A percentile compares a stretch with the other conserved stretches of the same genome.
phyloP scores from a whole-genome alignment of 2,329 filamentous ascomycete genomes.

The Clonostachys rhizophaga region DNA sequence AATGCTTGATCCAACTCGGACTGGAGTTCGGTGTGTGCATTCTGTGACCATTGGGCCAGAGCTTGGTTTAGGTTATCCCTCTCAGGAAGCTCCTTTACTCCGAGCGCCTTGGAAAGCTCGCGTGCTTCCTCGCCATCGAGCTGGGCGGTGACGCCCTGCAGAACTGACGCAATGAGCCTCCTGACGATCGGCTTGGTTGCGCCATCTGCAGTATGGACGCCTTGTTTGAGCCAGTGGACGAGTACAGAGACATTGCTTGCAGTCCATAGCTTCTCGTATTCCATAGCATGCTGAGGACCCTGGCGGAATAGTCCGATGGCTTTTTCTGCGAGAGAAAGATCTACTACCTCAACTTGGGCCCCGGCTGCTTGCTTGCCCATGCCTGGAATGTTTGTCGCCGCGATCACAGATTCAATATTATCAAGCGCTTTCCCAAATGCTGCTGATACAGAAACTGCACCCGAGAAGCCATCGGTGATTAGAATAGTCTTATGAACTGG shows the following conservation, averaged over 20 bases:
- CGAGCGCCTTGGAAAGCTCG: slow-evolving; percentile 23
- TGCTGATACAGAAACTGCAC: slow-evolving; percentile 50
- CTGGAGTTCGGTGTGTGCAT: slow-evolving; percentile 78
- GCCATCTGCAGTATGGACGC: slow-evolving; percentile 26
- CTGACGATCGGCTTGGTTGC: slow-evolving; percentile 62
- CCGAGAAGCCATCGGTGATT: slow-evolving; percentile 67
- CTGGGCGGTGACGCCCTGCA: slow-evolving; percentile 46
- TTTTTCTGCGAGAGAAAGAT: slow-evolving; percentile 56
- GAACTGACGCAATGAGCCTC: slow-evolving; percentile 61
- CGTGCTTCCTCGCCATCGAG: slow-evolving; percentile 45
- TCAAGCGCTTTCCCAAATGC: slow-evolving; percentile 35
- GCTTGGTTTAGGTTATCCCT: slow-evolving; percentile 46
- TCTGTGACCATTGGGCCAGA: slow-evolving; percentile 70
- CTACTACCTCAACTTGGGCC: slow-evolving; percentile 51
- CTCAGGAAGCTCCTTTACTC: slow-evolving; percentile 26
- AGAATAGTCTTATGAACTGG: slow-evolving; percentile 82
- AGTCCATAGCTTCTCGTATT: slow-evolving; percentile 72
- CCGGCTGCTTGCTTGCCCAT: slow-evolving; percentile 27
- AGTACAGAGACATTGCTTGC: slow-evolving; percentile 64
- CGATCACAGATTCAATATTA: slow-evolving; percentile 37
- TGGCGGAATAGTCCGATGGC: slow-evolving; percentile 65
- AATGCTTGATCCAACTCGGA: slow-evolving; percentile 76
- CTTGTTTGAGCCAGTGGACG: slow-evolving; percentile 59
- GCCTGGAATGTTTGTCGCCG: slow-evolving; percentile 53
- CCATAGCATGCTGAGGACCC: slow-evolving; percentile 63